A percentile compares a stretch with the other conserved stretches of the same genome.
These are phyloP conservation scores for Ascodesmis nigricans DNA, from an alignment of 495 filamentous ascomycete species.

Conservation along the genomic window DNA sequence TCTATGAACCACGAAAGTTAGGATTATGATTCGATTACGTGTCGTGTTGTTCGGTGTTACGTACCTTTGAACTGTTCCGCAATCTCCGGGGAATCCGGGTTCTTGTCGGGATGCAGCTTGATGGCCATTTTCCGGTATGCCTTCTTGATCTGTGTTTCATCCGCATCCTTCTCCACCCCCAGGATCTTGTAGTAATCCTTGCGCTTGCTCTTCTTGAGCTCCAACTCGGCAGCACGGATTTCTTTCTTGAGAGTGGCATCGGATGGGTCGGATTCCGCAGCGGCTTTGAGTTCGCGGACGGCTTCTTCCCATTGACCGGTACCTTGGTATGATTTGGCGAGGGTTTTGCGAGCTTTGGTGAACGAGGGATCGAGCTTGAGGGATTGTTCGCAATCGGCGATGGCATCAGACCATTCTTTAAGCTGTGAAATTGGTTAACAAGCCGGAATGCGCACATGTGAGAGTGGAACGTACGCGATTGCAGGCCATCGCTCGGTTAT, in stretches of 20 bases:
- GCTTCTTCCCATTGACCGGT: conserved; percentile 80
- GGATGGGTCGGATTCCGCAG: conserved; percentile 58
- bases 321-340: conserved; percentile 66
- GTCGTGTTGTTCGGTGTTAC: conserved; percentile 28
- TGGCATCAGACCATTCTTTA: conserved; percentile 60
- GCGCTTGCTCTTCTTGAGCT: conserved; percentile 88
- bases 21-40: neutral
- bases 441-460: neutral
- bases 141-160: conserved; percentile 78
- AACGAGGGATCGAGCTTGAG: conserved; percentile 65
- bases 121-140: conserved; percentile 90
- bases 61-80: conserved; percentile 95
- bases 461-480: conserved; percentile 27
- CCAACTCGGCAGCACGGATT: conserved; percentile 71
- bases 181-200: conserved; percentile 99
- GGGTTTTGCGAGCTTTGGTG: conserved; percentile 76
- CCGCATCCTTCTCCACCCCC: conserved; percentile 63
- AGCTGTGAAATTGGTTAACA: no score
- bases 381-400: conserved; percentile 72
- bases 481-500: conserved; percentile 69
- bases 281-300: conserved; percentile 63
- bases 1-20: conserved; percentile 17
- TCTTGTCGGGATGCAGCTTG: conserved; percentile 90
- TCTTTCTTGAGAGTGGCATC: conserved; percentile 63
- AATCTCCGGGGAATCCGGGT: conserved; percentile 57